Base-by-base conservation (phyloP, 345 rosid species). In the Mercurialis annua region DNA sequence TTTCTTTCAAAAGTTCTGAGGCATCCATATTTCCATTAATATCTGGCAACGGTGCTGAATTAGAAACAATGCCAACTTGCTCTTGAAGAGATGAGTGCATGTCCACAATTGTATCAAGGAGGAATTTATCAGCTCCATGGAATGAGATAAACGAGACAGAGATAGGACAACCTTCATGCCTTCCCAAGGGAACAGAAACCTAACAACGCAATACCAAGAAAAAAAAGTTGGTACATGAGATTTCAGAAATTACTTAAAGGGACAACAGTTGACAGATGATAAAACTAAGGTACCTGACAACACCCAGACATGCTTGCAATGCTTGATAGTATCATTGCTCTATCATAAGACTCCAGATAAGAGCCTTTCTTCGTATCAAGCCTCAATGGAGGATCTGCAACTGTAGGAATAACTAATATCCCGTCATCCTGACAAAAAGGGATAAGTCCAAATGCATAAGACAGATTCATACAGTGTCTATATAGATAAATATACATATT, bases 231-330 rank as follows among this genome's bases (percentile, higher is more conserved):
- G 67, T 29, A 50, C 59, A 46, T 1, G 47, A 47, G 15, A 43
- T 58, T 53, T 26, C 8, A 54, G 31, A 71, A 26, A 33, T 34
- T 26, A 53, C 56, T 51, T 30, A 40, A 1, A 76, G 51, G 17
- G 65, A 57, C 40, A 49, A 68, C 59, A 70, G 51, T 50, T 68
- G 30, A 53, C 66, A 57, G 24, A 42, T 30, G 18, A 38, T 18
- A 72, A 47, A 29, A 18, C 27, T 10, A 66, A 62, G 31, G 65
- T 76, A 88, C 98, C 92, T 93, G 94, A 77, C 98, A 90, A 73
- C 97, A 87, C 2, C 97, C 97, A 52, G 98, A 90, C 90, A 90
- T 77, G 85, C 94, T 93, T 31, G 97, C 86, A 59, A 93, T 81
- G 80, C 92, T 81, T 38, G 85, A 77, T 68, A 87, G 78, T 26